Percentiles rank a stretch among this genome's conserved stretches.
These are phyloP conservation scores for Phytopythium litorale DNA, from an alignment of 352 stramenopile species.

Conservation along the genomic window DNA sequence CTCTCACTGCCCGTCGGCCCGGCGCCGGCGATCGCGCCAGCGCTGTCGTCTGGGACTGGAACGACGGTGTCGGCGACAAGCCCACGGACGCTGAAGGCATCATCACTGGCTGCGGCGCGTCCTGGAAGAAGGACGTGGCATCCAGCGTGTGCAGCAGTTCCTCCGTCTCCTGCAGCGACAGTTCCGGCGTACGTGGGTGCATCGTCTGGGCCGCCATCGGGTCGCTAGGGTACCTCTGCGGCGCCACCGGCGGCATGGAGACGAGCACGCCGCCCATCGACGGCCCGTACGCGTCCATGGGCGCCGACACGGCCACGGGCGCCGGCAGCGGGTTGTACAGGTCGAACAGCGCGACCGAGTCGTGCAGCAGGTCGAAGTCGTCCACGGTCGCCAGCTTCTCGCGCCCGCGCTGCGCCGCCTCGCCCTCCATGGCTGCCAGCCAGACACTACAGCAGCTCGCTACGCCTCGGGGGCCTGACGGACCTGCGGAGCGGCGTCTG, in stretches of 20 bases:
- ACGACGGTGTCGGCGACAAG: background rate
- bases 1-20: background rate
- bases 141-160: slow-evolving; percentile 29
- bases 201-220: background rate
- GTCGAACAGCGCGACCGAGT: slow-evolving; percentile 2
- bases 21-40: background rate
- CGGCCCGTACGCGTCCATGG: background rate
- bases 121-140: slow-evolving; percentile 11
- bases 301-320: background rate
- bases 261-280: background rate
- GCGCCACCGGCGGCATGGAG: background rate
- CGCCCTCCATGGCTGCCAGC: background rate
- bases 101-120: background rate
- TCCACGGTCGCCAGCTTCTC: slow-evolving; percentile 1
- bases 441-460: too few relatives aligned
- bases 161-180: slow-evolving; percentile 28
- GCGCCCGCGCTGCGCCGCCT: background rate
- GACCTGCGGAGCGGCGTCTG: too few relatives aligned
- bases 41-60: background rate
- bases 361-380: slow-evolving; percentile 5
- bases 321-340: slow-evolving; percentile 2
- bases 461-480: too few relatives aligned
- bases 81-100: background rate
- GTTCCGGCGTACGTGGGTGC: background rate
- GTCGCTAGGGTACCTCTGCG: background rate